Evolutionary conservation across 257 asterid genomes (phyloP), one percentile per base, ranked within the genome.

Genomic region (Nemophila menziesii): DNA sequence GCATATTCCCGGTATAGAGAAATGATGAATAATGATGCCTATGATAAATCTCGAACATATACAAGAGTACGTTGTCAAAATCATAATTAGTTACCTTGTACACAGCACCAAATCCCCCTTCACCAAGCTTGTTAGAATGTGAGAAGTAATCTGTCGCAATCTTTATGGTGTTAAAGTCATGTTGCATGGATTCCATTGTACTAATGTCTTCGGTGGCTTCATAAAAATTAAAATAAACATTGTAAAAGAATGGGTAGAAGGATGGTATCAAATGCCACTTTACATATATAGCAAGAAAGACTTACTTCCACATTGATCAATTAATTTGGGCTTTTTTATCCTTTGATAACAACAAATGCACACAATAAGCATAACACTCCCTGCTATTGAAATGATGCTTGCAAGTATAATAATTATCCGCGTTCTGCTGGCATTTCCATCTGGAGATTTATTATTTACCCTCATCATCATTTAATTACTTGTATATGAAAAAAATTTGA

Each of bases 21-120:
- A 24, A 24, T 4, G 33, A 24, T 24, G 4, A 24, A 24, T 4
- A 24, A 24, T 24, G 9, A n/a, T n/a, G n/a, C n/a, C n/a, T 24
- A 4, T 24, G 33, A 24, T 24, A 4, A 4, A 24, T 24, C 9
- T 24, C 6, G 9, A 24, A 4, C 33, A 9, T 24, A 4, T 13
- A 13, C 12, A 13, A 3, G 9, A 7, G 3, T 41, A 4, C 21
- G 2, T 11, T 17, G 40, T 1, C 15, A 48, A 18, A 13, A 14
- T 24, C 9, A 2, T 29, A 13, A 29, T 29, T 29, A 29, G 21
- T 33, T 55, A 67, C 74, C 74, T 57, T 67, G 42, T 67, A 62
- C 22, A 68, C 70, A 47, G 40, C 52, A 13, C 70, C 74, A 36
- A 68, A 68, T 19, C 74, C 70, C 5, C 70, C 74, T 27, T 39